Evolutionary conservation across 768 basidiomycete species (phyloP).

Genomic region (Hydnomerulius pinastri): DNA sequence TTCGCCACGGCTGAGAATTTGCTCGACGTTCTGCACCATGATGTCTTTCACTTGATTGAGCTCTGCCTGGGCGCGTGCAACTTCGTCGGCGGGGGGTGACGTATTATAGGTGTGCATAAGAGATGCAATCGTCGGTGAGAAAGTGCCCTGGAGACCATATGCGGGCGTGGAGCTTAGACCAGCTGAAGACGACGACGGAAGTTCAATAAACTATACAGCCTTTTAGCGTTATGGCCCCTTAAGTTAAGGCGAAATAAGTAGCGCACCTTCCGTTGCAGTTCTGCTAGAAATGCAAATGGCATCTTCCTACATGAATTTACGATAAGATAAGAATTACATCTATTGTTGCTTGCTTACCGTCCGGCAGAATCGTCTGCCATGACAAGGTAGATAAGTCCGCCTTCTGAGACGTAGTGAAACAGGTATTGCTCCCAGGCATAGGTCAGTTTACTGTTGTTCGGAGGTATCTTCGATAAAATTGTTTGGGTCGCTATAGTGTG

Average conservation of each 20-base stretch:
- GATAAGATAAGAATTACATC: background rate
- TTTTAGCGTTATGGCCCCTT: conserved; percentile 4
- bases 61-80: conserved; percentile 87
- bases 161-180: conserved; percentile 49
- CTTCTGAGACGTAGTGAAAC: conserved; percentile 92
- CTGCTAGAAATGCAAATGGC: conserved; percentile 91
- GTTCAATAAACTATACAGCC: conserved; percentile 53
- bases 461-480: conserved; percentile 94
- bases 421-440: conserved; percentile 94
- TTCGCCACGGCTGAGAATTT: conserved; percentile 92
- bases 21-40: conserved; percentile 98
- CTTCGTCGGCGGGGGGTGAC: conserved; percentile 83
- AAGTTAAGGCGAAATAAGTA: background rate
- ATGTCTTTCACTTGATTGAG: conserved; percentile 91
- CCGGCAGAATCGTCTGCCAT: conserved; percentile 95
- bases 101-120: conserved; percentile 91
- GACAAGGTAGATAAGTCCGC: conserved; percentile 84
- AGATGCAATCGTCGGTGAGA: conserved; percentile 67
- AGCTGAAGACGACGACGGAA: conserved; percentile 64
- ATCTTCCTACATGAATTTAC: conserved; percentile 57
- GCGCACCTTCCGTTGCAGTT: conserved; percentile 76
- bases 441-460: conserved; percentile 78
- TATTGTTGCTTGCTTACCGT: conserved; percentile 49
- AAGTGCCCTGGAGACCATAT: conserved; percentile 69
- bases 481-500: conserved; percentile 70